phyloP scores from a whole-genome alignment of 139 green algal genomes.

The Chlorella sp. region DNA sequence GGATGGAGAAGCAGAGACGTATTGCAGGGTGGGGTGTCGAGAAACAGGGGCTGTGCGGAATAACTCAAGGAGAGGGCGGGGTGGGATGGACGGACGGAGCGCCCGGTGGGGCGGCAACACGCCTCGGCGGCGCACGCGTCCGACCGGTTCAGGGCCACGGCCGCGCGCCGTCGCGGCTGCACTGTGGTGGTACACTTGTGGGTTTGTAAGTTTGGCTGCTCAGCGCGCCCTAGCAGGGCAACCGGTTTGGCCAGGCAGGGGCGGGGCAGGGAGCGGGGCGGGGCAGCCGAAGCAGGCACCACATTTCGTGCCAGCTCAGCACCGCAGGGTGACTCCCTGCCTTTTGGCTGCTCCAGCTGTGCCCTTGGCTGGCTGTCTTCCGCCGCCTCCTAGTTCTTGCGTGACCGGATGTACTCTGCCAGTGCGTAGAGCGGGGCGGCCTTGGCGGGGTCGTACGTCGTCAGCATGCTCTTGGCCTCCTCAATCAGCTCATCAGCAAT shows the following conservation, averaged over 20 bases:
- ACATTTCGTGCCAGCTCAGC: no score
- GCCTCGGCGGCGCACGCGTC: background rate
- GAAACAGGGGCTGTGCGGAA: background rate
- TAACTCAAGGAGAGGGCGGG: background rate
- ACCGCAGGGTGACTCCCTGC: background rate
- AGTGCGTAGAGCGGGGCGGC: constrained; percentile 90
- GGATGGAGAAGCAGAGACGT: background rate
- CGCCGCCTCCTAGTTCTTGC: constrained; percentile 81
- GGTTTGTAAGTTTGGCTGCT: background rate
- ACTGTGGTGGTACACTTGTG: constrained; percentile 12
- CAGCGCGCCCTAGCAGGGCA: no score
- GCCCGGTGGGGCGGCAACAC: background rate
- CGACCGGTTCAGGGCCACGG: background rate
- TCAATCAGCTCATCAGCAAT: constrained; percentile 92
- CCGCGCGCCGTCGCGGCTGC: background rate
- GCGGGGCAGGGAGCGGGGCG: no score
- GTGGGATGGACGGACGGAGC: background rate
- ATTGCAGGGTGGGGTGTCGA: background rate
- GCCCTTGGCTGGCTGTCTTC: background rate
- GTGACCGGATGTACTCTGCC: constrained; percentile 95
- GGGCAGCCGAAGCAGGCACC: background rate
- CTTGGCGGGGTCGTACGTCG: constrained; percentile 77
- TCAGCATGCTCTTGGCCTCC: constrained; percentile 91
- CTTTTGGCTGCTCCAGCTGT: background rate
- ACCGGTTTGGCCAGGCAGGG: no score